These are phyloP conservation scores for Mycena capillaripes DNA, from an alignment of 768 basidiomycete species.

Conservation along the genomic window DNA sequence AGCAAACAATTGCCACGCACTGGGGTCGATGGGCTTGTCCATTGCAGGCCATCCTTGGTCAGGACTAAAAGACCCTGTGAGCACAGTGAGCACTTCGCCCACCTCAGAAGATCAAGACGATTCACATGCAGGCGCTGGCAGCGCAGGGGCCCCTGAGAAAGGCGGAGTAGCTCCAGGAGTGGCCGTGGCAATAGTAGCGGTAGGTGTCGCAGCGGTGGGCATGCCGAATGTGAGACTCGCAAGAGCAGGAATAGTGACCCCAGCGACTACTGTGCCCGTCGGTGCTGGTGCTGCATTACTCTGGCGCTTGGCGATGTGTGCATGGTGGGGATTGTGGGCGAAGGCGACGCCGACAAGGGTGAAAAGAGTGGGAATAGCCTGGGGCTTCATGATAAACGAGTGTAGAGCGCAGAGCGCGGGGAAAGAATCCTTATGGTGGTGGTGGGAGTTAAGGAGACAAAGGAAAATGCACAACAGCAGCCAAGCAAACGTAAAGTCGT, in stretches of 20 bases:
- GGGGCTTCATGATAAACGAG: constrained; percentile 58
- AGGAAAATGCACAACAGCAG: not conserved
- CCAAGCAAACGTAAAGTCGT: not conserved
- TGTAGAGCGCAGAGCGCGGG: constrained; percentile 2
- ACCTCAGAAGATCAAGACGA: constrained; percentile 12
- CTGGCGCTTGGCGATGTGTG: constrained; percentile 33
- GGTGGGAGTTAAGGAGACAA: constrained; percentile 14
- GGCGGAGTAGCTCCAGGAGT: constrained; percentile 73
- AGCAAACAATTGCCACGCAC: constrained; percentile 4
- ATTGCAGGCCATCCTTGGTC: constrained; percentile 24
- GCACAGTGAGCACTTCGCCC: not conserved
- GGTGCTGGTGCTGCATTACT: constrained; percentile 23
- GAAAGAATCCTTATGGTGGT: not conserved
- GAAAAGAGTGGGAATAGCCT: constrained; percentile 60
- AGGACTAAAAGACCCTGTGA: constrained; percentile 14
- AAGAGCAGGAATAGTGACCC: constrained; percentile 67
- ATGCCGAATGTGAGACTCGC: constrained; percentile 74
- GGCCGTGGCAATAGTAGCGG: constrained; percentile 67
- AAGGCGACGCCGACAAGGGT: constrained; percentile 52
- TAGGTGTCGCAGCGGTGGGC: constrained; percentile 63
- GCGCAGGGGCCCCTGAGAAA: constrained; percentile 71
- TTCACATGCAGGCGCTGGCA: constrained; percentile 75
- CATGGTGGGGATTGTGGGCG: constrained; percentile 52
- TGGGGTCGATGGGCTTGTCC: constrained; percentile 30
- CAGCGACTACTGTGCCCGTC: constrained; percentile 38